These are phyloP conservation scores for Salvia hispanica DNA, from an alignment of 257 asterid species.

Conservation along the genomic window DNA sequence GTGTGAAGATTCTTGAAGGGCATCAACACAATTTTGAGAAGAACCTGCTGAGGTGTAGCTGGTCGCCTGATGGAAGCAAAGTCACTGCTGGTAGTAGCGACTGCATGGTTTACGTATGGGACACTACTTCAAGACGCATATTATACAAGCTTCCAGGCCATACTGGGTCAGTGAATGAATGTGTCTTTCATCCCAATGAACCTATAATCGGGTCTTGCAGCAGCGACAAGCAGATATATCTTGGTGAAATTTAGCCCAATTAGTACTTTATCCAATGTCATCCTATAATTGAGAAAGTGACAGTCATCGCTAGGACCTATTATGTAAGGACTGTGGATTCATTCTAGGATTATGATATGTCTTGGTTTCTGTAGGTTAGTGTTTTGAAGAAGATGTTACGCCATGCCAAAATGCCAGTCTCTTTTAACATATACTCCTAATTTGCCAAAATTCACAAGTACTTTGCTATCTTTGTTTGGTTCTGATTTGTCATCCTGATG, in stretches of 20 bases:
- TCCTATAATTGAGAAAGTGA: slow-evolving; percentile 23
- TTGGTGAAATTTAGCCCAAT: slow-evolving; percentile 69
- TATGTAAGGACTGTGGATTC: slow-evolving; percentile 14
- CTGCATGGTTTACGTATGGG: slow-evolving; percentile 94
- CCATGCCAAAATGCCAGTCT: slow-evolving; percentile 18
- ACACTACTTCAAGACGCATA: slow-evolving; percentile 83
- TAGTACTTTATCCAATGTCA: slow-evolving; percentile 16
- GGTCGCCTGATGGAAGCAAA: slow-evolving; percentile 99
- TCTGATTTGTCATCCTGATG: slow-evolving; percentile 3
- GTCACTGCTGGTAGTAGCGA: slow-evolving; percentile 97
- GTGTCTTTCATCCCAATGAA: slow-evolving; percentile 83
- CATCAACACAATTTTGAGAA: slow-evolving; percentile 97
- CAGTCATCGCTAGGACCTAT: slow-evolving; percentile 24
- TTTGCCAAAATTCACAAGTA: slow-evolving; percentile 20
- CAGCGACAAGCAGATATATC: slow-evolving; percentile 93
- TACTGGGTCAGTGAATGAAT: slow-evolving; percentile 85
- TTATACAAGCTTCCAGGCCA: slow-evolving; percentile 97
- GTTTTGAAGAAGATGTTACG: slow-evolving; percentile 26
- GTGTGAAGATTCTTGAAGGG: slow-evolving; percentile 94
- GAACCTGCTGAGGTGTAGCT: slow-evolving; percentile 87
- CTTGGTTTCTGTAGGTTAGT: slow-evolving; percentile 23
- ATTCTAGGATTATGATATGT: slow-evolving; percentile 20
- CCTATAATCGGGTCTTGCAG: slow-evolving; percentile 93
- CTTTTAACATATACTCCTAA: too few relatives aligned
- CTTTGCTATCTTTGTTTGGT: background rate